Evolutionary conservation across 192 early-diverging fungal species (phyloP).

Genomic region (Entomortierella parvispora): DNA sequence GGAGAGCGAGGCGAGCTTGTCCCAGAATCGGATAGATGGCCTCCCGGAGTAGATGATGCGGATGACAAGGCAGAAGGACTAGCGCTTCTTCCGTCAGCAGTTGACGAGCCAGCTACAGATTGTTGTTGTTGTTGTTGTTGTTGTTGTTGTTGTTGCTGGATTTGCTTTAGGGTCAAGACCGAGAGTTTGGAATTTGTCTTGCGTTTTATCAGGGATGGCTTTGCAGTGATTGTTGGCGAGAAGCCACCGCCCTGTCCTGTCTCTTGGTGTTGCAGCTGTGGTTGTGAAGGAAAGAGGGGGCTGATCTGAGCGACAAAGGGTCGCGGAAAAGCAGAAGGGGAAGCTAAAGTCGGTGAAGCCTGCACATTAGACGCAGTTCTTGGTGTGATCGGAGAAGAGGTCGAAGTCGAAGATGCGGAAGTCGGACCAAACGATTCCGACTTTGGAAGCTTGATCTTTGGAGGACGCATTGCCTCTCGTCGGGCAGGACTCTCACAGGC

Average conservation of each 20-base stretch:
- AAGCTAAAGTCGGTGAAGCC: too few species aligned
- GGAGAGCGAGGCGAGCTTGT: slow-evolving; percentile 11
- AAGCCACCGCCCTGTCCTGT: too few species aligned
- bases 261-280: not conserved
- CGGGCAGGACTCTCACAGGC: too few species aligned
- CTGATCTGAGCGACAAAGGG: not conserved
- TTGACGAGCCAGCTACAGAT: not conserved
- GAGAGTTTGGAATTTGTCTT: slow-evolving; percentile 15
- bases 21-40: not conserved
- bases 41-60: not conserved
- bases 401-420: not conserved
- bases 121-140: not conserved
- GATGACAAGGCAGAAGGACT: not conserved
- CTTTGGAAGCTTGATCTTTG: not conserved
- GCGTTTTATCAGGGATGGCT: slow-evolving; percentile 6
- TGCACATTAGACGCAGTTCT: too few species aligned
- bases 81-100: not conserved
- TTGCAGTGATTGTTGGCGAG: not conserved
- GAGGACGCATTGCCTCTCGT: too few species aligned
- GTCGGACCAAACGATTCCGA: not conserved
- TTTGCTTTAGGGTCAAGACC: slow-evolving; percentile 1
- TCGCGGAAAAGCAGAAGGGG: not conserved
- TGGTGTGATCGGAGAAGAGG: not conserved
- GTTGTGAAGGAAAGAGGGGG: too few species aligned
- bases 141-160: not conserved